Evolutionary conservation across 2,329 filamentous ascomycete species (phyloP).

Genomic region (Myriosclerotinia duriaeana): DNA sequence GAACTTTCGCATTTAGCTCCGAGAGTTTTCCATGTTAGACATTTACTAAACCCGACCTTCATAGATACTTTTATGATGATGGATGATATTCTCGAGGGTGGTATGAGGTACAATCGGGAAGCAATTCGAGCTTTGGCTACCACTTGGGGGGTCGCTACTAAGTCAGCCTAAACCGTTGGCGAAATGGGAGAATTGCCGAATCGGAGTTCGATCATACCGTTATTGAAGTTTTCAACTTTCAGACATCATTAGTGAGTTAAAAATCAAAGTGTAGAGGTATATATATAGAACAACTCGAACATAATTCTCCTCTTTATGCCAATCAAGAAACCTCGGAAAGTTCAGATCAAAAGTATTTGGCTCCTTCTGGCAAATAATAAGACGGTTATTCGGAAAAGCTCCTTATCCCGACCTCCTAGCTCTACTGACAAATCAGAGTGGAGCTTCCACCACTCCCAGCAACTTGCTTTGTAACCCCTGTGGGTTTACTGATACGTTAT

Average conservation of each 20-base stretch:
- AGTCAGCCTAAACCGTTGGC: neutral
- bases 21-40: neutral
- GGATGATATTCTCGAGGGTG: conserved; percentile 31
- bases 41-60: neutral
- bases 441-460: neutral
- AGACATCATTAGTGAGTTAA: neutral
- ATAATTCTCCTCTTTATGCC: neutral
- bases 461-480: conserved; percentile 5
- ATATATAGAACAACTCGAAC: neutral
- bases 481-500: conserved; percentile 13
- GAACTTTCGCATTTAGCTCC: neutral
- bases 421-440: neutral
- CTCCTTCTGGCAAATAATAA: too few species aligned
- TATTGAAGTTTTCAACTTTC: neutral
- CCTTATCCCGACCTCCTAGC: neutral
- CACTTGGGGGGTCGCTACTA: conserved; percentile 5
- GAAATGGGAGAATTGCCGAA: neutral
- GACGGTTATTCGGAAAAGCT: neutral
- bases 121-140: conserved; percentile 25
- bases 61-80: conserved; percentile 30
- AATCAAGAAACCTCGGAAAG: neutral
- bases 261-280: neutral
- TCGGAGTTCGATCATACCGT: neutral
- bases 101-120: conserved; percentile 29
- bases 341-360: neutral